Conservation (phyloP, 164 flowering plant species). For the Tetracentron sinense region DNA sequence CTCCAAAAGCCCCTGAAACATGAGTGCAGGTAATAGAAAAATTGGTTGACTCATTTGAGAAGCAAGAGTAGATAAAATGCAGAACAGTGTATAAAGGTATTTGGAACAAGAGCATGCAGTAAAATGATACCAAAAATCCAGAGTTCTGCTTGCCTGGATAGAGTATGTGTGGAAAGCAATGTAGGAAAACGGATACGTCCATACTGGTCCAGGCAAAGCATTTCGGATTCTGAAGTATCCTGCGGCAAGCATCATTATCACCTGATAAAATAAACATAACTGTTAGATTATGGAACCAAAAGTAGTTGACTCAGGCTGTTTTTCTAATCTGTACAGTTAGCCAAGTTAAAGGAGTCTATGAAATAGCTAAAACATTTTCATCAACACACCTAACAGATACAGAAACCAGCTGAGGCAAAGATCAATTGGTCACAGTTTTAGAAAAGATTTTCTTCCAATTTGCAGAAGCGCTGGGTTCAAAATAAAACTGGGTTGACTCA, state of each 20-base stretch:
- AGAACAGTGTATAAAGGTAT: too few species aligned
- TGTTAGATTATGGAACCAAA: constrained; percentile 5
- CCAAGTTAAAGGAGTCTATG: neutral
- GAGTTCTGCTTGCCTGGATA: constrained; percentile 60
- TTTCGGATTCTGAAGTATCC: constrained; percentile 84
- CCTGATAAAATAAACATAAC: constrained; percentile 40
- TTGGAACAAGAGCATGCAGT: too few species aligned
- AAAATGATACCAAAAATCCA: neutral
- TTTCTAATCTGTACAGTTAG: neutral
- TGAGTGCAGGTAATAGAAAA: neutral
- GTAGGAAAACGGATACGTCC: constrained; percentile 93
- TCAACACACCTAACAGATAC: too few species aligned
- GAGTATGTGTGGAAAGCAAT: constrained; percentile 91
- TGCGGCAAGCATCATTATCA: constrained; percentile 91
- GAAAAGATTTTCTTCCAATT: too few species aligned
- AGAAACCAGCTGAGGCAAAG: too few species aligned
- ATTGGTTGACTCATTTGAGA: neutral
- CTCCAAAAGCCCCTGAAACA: constrained; percentile 82
- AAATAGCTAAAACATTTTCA: too few species aligned
- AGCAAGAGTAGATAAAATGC: neutral
- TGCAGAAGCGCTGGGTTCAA: too few species aligned
- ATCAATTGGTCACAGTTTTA: too few species aligned
- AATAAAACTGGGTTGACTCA: too few species aligned
- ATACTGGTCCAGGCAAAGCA: constrained; percentile 69
- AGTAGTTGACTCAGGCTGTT: neutral